phyloP scores from a whole-genome alignment of 129 eudicot species.

The Kitagawia praeruptora region DNA sequence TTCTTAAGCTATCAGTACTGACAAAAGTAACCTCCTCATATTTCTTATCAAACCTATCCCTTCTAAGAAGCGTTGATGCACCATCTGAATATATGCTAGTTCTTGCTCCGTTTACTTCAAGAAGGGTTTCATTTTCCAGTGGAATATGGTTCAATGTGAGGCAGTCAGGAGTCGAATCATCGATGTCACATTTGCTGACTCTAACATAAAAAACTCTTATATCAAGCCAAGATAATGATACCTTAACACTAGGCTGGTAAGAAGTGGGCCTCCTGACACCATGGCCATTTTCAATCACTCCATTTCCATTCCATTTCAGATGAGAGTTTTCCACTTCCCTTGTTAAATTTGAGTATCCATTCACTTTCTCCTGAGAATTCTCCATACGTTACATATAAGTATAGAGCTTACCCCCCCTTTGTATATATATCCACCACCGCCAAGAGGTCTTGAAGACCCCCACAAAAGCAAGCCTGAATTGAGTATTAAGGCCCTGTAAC shows the following conservation, averaged over 20 bases:
- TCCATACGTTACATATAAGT: slow-evolving; percentile 1
- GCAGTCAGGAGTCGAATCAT: slow-evolving; percentile 63
- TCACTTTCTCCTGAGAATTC: slow-evolving; percentile 1
- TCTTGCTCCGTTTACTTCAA: slow-evolving; percentile 74
- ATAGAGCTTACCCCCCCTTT: background rate
- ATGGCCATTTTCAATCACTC: slow-evolving; percentile 38
- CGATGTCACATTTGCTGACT: slow-evolving; percentile 60
- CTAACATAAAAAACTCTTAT: slow-evolving; percentile 75
- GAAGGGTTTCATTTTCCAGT: slow-evolving; percentile 65
- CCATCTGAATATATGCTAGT: slow-evolving; percentile 61
- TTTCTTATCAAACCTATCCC: slow-evolving; percentile 67
- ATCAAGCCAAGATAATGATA: slow-evolving; percentile 64
- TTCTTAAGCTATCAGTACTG: slow-evolving; percentile 63
- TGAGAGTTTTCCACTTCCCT: slow-evolving; percentile 39
- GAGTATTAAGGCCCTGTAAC: slow-evolving; percentile 27
- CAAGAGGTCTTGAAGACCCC: slow-evolving; percentile 16
- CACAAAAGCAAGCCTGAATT: slow-evolving; percentile 10
- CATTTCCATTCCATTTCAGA: slow-evolving; percentile 31
- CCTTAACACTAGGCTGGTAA: slow-evolving; percentile 32
- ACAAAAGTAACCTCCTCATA: slow-evolving; percentile 83
- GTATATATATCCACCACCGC: slow-evolving; percentile 26
- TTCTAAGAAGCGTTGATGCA: slow-evolving; percentile 39
- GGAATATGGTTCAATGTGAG: slow-evolving; percentile 82
- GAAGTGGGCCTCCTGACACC: slow-evolving; percentile 23
- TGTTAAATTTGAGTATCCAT: slow-evolving; percentile 14